Conservation (phyloP, 805 yeast genomes). For the Suhomyces xylopsoci region DNA sequence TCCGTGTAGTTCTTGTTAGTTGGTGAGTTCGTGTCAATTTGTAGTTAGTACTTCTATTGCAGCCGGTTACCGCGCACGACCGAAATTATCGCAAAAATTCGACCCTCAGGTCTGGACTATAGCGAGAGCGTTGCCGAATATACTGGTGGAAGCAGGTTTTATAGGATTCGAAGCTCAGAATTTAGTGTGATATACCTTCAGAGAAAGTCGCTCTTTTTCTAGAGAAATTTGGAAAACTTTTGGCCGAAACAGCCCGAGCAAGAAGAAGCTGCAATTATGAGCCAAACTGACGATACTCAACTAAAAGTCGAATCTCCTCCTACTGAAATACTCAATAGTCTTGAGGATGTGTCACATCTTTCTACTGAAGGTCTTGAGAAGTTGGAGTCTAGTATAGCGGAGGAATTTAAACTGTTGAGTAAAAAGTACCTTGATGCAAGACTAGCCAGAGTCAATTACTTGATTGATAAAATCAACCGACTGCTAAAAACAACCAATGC, state of each 20-base stretch:
- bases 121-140: not conserved
- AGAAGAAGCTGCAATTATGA: not conserved
- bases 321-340: not conserved
- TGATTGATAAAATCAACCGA: conserved; percentile 21
- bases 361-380: not conserved
- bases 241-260: not conserved
- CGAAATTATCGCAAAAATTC: conserved; percentile 5
- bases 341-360: not conserved
- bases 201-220: not conserved
- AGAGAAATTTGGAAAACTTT: not conserved
- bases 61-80: conserved; percentile 5
- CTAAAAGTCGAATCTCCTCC: not conserved
- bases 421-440: conserved; percentile 26
- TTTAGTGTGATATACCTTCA: not conserved
- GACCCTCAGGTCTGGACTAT: not conserved
- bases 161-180: not conserved
- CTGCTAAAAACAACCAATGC: conserved; percentile 24
- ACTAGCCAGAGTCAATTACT: conserved; percentile 24
- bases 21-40: too few relatives aligned
- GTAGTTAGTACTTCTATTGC: not conserved
- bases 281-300: not conserved
- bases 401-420: conserved; percentile 24
- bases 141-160: not conserved
- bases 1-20: too few relatives aligned
- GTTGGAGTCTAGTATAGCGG: conserved; percentile 11